phyloP scores from a whole-genome alignment of 129 eudicot genomes.

The Sambucus nigra region DNA sequence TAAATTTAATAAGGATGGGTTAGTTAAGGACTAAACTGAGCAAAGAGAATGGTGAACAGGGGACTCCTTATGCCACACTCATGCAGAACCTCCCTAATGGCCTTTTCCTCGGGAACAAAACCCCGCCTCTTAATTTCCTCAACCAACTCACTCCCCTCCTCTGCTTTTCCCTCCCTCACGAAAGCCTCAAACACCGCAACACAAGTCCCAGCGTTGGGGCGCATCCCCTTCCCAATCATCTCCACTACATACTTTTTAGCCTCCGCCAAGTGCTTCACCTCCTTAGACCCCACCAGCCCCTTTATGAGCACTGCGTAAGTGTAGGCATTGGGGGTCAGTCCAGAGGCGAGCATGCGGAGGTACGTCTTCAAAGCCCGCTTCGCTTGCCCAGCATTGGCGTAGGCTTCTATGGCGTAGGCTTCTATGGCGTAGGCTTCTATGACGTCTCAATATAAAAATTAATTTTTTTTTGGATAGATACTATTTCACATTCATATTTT shows the following conservation, averaged over 20 bases:
- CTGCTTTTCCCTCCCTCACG: constrained; percentile 49
- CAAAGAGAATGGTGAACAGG: too few species aligned
- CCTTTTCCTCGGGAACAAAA: constrained; percentile 38
- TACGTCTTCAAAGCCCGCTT: constrained; percentile 56
- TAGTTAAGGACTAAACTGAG: too few species aligned
- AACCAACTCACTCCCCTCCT: constrained; percentile 53
- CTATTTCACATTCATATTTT: too few species aligned
- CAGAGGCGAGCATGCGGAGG: constrained; percentile 55
- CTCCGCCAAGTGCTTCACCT: constrained; percentile 36
- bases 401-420: constrained; percentile 73
- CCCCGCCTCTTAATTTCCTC: constrained; percentile 52
- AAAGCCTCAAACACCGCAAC: constrained; percentile 57
- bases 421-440: too few species aligned
- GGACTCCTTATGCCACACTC: too few species aligned
- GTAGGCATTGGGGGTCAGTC: constrained; percentile 72
- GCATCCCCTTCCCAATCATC: constrained; percentile 66
- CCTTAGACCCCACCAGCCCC: constrained; percentile 46
- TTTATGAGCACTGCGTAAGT: constrained; percentile 55
- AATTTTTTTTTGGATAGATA: too few species aligned
- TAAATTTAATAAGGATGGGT: too few species aligned
- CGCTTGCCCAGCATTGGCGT: constrained; percentile 50
- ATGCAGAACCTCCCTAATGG: constrained; percentile 51
- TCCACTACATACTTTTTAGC: constrained; percentile 52
- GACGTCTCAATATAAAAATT: too few species aligned
- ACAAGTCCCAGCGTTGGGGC: constrained; percentile 38